Conservation (phyloP, 1,139 yeast species). For the Protomyces inundatus region DNA sequence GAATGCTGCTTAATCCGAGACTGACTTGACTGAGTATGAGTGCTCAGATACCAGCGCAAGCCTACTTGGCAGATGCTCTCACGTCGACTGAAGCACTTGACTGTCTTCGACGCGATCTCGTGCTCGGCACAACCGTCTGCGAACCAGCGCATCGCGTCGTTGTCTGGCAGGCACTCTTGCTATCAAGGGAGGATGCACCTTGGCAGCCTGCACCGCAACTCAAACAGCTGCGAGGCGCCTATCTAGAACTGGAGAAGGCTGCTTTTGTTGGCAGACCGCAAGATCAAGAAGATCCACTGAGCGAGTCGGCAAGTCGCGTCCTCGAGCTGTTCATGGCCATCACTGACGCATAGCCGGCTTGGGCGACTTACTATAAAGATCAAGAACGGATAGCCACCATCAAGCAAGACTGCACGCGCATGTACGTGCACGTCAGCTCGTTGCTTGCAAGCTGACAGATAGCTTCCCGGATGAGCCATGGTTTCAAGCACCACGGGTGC, state of each 20-base stretch:
- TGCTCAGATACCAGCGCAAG: constrained; percentile 8
- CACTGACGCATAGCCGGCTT: constrained; percentile 20
- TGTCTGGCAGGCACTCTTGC: constrained; percentile 19
- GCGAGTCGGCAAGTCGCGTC: not conserved
- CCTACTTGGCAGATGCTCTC: constrained; percentile 1
- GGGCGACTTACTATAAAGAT: constrained; percentile 32
- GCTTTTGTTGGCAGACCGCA: not conserved
- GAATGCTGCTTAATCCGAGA: too few relatives aligned
- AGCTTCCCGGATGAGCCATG: constrained; percentile 50
- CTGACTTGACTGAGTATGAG: not conserved
- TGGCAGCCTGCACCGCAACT: not conserved
- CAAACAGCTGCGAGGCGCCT: not conserved
- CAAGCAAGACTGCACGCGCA: constrained; percentile 49
- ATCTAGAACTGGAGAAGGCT: not conserved
- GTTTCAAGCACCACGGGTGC: constrained; percentile 39
- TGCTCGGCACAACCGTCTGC: constrained; percentile 10
- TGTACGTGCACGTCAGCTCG: constrained; percentile 35
- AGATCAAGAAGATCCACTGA: constrained; percentile 10
- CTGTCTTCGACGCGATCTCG: constrained; percentile 11
- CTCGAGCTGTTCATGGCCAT: not conserved
- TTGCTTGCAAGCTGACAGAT: not conserved
- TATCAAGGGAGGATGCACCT: not conserved
- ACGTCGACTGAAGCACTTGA: constrained; percentile 15
- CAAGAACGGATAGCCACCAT: constrained; percentile 36
- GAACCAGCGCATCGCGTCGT: not conserved